Evolutionary conservation across 2,329 filamentous ascomycete genomes (phyloP).

Genomic region (Diplodia mutila): DNA sequence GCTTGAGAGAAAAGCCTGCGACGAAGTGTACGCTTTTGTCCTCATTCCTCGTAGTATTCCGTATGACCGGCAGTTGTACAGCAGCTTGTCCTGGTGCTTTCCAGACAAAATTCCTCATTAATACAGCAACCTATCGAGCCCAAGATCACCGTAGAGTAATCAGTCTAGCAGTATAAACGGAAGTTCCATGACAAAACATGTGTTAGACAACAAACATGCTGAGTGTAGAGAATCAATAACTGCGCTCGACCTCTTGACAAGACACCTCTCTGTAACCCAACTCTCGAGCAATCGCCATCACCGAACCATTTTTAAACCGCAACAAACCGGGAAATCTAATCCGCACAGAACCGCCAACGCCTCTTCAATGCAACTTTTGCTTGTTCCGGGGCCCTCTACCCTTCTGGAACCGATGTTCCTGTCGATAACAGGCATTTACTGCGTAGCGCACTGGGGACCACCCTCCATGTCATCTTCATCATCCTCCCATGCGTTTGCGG

Average conservation of each 20-base stretch:
- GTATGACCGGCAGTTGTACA: neutral
- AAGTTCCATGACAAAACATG: neutral
- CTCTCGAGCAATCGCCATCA: neutral
- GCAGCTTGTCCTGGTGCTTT: neutral
- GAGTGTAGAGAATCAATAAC: constrained; percentile 1
- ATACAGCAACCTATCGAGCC: neutral
- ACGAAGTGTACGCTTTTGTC: neutral
- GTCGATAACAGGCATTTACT: constrained; percentile 51
- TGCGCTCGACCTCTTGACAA: neutral
- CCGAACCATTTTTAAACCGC: neutral
- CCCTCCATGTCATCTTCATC: constrained; percentile 67
- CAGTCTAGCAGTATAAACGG: neutral
- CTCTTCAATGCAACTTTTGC: constrained; percentile 14
- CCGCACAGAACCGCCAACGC: constrained; percentile 22
- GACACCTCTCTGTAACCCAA: neutral
- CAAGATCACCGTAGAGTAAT: neutral
- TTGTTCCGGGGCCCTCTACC: neutral
- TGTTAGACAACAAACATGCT: too few relatives aligned
- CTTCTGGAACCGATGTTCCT: neutral
- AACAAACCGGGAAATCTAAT: constrained; percentile 2
- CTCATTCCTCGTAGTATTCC: neutral
- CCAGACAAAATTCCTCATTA: neutral
- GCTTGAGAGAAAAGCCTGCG: neutral
- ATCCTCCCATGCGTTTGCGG: constrained; percentile 69
- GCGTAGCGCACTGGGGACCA: constrained; percentile 72